These are phyloP conservation scores for Wickerhamomyces kurtzmanii DNA, from an alignment of 805 yeast genomes.

Conservation along the genomic window DNA sequence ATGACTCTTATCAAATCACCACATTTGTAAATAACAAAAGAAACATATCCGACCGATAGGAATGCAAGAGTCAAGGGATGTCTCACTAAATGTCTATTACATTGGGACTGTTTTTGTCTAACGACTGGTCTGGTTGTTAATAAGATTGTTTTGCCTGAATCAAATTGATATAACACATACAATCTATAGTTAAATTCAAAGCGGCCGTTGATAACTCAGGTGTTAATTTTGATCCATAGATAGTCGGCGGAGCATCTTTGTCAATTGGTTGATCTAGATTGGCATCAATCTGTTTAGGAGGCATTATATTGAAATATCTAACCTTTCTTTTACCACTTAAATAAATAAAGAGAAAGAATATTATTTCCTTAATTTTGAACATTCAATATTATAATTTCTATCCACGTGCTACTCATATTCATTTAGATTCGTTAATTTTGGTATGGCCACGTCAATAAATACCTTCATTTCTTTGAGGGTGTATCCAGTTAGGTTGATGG, in stretches of 20 bases:
- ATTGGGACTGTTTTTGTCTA: slow-evolving; percentile 15
- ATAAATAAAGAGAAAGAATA: too few relatives aligned
- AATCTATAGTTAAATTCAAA: slow-evolving; percentile 55
- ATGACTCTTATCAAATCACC: too few relatives aligned
- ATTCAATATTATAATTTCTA: too few relatives aligned
- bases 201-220: slow-evolving; percentile 56
- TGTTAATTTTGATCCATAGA: slow-evolving; percentile 34
- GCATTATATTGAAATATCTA: too few relatives aligned
- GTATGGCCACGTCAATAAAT: too few relatives aligned
- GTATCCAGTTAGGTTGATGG: too few relatives aligned
- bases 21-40: slow-evolving; percentile 3
- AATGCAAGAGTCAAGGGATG: slow-evolving; percentile 25
- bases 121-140: too few relatives aligned
- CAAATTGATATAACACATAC: slow-evolving; percentile 35
- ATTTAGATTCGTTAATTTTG: too few relatives aligned
- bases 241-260: slow-evolving; percentile 37
- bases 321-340: too few relatives aligned
- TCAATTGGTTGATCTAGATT: slow-evolving; percentile 48
- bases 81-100: slow-evolving; percentile 32
- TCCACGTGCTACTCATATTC: too few relatives aligned
- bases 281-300: slow-evolving; percentile 40
- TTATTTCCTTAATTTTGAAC: too few relatives aligned
- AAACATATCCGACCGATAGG: slow-evolving; percentile 2
- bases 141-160: slow-evolving; percentile 38
- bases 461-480: too few relatives aligned